Conservation (phyloP, 2,329 filamentous ascomycete genomes). For the Penicillium sp. region DNA sequence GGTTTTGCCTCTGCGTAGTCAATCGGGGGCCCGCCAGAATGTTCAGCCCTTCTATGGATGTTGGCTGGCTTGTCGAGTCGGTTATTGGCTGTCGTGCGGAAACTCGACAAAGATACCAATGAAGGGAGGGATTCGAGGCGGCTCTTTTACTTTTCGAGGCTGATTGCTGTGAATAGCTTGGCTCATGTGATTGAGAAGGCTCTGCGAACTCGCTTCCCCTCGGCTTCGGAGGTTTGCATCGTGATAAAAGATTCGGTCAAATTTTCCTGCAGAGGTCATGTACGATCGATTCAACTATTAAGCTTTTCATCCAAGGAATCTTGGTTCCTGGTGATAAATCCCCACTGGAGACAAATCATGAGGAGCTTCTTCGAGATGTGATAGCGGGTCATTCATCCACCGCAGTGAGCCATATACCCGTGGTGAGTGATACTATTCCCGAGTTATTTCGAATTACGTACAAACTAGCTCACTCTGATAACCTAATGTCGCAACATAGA, state of each 20-base stretch:
- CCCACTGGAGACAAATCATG: no score
- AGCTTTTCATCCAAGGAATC: background rate
- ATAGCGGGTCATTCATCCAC: background rate
- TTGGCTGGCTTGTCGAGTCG: background rate
- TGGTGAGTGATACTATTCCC: background rate
- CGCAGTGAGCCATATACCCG: background rate
- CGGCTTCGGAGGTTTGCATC: background rate
- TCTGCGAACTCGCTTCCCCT: background rate
- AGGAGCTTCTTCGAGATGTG: background rate
- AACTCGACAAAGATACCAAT: slow-evolving; percentile 5
- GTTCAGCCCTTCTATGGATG: background rate
- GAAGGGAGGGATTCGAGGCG: slow-evolving; percentile 1
- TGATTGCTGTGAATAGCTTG: background rate
- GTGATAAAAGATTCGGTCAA: background rate
- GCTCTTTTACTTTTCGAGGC: background rate
- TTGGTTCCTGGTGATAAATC: background rate
- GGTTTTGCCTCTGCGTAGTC: background rate
- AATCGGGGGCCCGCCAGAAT: background rate
- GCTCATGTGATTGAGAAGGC: background rate
- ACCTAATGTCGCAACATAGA: background rate
- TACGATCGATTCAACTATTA: background rate
- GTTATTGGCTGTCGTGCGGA: background rate
- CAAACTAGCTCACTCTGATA: background rate
- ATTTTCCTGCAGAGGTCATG: background rate
- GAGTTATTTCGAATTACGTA: slow-evolving; percentile 8